A percentile compares a stretch with the other conserved stretches of the same genome.
Conservation (phyloP, 2,329 filamentous ascomycete genomes). For the Sphaerostilbella broomeana region DNA sequence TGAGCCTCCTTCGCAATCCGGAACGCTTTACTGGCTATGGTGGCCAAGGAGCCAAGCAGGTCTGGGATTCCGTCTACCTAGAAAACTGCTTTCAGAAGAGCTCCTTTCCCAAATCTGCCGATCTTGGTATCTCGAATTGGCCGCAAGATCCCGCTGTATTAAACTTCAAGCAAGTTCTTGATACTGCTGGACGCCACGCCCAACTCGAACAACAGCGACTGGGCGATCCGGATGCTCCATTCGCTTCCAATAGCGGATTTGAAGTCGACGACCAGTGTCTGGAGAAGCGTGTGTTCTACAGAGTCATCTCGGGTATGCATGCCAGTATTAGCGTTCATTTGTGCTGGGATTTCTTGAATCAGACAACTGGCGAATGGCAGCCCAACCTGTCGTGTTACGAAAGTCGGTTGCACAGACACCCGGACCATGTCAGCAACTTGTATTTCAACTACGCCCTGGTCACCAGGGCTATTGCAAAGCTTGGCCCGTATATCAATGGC, state of each 20-base stretch:
- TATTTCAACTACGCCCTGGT: conserved; percentile 99
- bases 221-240: conserved; percentile 45
- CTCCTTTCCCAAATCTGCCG: conserved; percentile 55
- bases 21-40: conserved; percentile 94
- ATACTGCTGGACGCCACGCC: conserved; percentile 53
- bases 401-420: conserved; percentile 71
- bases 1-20: conserved; percentile 86
- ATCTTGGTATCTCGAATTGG: conserved; percentile 40
- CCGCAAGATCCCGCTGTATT: conserved; percentile 48
- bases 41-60: conserved; percentile 75
- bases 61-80: conserved; percentile 94
- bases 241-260: conserved; percentile 57
- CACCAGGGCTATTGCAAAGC: conserved; percentile 82
- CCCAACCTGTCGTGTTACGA: conserved; percentile 89
- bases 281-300: conserved; percentile 98
- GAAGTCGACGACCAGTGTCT: conserved; percentile 87
- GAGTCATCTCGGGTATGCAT: conserved; percentile 95
- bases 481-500: conserved; percentile 67
- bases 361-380: conserved; percentile 87
- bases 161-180: conserved; percentile 56
- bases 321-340: conserved; percentile 94
- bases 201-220: conserved; percentile 48
- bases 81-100: conserved; percentile 88
- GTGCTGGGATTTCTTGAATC: conserved; percentile 93
- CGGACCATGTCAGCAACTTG: conserved; percentile 90